Percentiles rank a stretch among this genome's conserved stretches.
Conservation (phyloP, 108 stramenopile genomes). For the Cylindrotheca fusiformis region DNA sequence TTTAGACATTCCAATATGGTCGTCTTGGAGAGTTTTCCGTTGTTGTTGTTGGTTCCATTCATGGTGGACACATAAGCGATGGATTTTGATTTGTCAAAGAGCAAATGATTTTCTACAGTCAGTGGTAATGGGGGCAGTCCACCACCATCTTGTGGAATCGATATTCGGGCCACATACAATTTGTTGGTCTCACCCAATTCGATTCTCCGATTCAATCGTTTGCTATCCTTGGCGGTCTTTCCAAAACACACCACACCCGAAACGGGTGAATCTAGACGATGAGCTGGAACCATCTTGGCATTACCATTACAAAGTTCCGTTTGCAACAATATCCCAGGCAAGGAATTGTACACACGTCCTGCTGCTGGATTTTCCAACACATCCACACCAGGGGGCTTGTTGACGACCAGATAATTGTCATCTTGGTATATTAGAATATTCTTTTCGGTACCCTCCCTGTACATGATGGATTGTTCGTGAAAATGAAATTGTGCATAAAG, state of each 20-base stretch:
- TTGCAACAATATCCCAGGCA: conserved; percentile 1
- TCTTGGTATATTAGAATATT: background rate
- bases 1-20: background rate
- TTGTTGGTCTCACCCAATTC: background rate
- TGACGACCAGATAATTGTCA: background rate
- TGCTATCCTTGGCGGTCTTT: background rate
- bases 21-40: background rate
- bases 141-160: background rate
- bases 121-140: background rate
- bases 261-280: conserved; percentile 5
- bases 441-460: background rate
- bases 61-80: background rate
- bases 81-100: conserved; percentile 1
- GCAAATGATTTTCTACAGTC: background rate
- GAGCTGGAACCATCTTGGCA: conserved; percentile 1
- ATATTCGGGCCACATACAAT: conserved; percentile 6
- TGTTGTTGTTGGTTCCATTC: background rate
- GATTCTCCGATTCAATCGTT: background rate
- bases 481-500: conserved; percentile 8
- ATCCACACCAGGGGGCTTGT: conserved; percentile 13
- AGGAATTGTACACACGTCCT: background rate
- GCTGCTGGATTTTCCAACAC: conserved; percentile 8
- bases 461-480: conserved; percentile 11
- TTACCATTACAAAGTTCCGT: background rate
- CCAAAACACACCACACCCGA: conserved; percentile 13